Evolutionary conservation across 2,329 filamentous ascomycete species (phyloP).

Genomic region (Diaporthe sp.): DNA sequence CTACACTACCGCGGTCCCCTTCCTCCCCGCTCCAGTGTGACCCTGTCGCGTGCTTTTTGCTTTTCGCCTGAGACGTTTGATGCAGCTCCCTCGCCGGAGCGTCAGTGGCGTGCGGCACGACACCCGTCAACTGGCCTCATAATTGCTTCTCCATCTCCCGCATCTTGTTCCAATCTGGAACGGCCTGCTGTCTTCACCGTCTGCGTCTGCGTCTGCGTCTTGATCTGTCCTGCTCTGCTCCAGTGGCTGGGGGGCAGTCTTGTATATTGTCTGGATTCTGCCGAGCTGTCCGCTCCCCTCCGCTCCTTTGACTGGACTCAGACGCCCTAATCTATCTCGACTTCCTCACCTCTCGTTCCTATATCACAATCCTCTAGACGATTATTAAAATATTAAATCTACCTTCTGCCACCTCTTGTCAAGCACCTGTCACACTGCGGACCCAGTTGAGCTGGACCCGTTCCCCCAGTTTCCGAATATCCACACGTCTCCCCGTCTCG

Average conservation of each 20-base stretch:
- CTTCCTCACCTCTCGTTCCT: background rate
- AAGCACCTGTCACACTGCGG: background rate
- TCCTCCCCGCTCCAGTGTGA: background rate
- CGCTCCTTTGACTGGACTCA: background rate
- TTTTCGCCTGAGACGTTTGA: slow-evolving; percentile 24
- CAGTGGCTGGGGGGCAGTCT: slow-evolving; percentile 17
- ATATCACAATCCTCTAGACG: background rate
- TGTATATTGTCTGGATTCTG: slow-evolving; percentile 2
- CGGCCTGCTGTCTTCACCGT: slow-evolving; percentile 10
- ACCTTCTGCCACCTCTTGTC: background rate
- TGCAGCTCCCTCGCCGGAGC: slow-evolving; percentile 8
- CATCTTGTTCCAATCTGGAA: slow-evolving; percentile 7
- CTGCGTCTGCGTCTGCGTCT: background rate
- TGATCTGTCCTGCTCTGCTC: slow-evolving; percentile 5
- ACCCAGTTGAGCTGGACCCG: slow-evolving; percentile 27
- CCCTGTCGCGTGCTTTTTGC: slow-evolving; percentile 26
- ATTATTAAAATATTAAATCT: background rate
- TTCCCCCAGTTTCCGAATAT: background rate
- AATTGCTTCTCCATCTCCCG: slow-evolving; percentile 25
- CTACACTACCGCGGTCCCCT: too few species aligned
- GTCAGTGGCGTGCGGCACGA: slow-evolving; percentile 26
- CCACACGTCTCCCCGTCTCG: background rate
- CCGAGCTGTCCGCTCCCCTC: slow-evolving; percentile 8
- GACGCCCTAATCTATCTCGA: background rate
- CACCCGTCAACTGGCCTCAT: slow-evolving; percentile 28